These are phyloP conservation scores for Exophiala sp. DNA, from an alignment of 2,329 filamentous ascomycete species.

Conservation along the genomic window DNA sequence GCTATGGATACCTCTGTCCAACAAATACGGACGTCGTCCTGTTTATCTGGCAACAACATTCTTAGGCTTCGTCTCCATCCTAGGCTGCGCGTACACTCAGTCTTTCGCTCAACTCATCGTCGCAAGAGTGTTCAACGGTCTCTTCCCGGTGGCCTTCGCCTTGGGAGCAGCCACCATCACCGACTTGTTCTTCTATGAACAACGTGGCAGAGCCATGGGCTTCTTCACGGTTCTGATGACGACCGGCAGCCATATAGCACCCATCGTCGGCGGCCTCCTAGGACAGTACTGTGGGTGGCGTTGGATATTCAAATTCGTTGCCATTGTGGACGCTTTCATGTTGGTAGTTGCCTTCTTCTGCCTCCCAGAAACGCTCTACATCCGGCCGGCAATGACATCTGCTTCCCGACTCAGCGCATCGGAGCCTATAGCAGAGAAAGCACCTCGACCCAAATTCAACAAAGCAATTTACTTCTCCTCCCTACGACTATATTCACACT, in stretches of 20 bases:
- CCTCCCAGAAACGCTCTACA: constrained; percentile 34
- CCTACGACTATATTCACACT: constrained; percentile 19
- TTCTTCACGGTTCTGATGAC: constrained; percentile 32
- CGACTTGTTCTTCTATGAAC: constrained; percentile 35
- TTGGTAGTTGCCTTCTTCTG: constrained; percentile 29
- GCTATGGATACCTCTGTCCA: constrained; percentile 33
- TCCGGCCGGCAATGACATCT: constrained; percentile 9
- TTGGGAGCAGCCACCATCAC: constrained; percentile 32
- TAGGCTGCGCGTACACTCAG: constrained; percentile 28
- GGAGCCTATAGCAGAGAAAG: constrained; percentile 1
- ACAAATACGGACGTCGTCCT: constrained; percentile 36
- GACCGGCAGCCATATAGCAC: constrained; percentile 32
- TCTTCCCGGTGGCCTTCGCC: constrained; percentile 32
- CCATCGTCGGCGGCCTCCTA: constrained; percentile 28
- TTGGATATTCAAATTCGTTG: constrained; percentile 30
- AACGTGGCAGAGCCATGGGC: constrained; percentile 32
- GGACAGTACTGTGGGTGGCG: constrained; percentile 26
- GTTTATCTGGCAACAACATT: constrained; percentile 34
- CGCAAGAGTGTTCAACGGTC: constrained; percentile 31
- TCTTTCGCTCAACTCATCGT: constrained; percentile 19
- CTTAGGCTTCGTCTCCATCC: constrained; percentile 31
- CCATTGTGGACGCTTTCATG: constrained; percentile 30
- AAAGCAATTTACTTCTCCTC: constrained; percentile 19
- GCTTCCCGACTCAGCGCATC: neutral
- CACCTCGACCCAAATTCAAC: constrained; percentile 3